A percentile compares a stretch with the other conserved stretches of the same genome.
phyloP scores from a whole-genome alignment of 768 basidiomycete species.

The Pisolithus orientalis region DNA sequence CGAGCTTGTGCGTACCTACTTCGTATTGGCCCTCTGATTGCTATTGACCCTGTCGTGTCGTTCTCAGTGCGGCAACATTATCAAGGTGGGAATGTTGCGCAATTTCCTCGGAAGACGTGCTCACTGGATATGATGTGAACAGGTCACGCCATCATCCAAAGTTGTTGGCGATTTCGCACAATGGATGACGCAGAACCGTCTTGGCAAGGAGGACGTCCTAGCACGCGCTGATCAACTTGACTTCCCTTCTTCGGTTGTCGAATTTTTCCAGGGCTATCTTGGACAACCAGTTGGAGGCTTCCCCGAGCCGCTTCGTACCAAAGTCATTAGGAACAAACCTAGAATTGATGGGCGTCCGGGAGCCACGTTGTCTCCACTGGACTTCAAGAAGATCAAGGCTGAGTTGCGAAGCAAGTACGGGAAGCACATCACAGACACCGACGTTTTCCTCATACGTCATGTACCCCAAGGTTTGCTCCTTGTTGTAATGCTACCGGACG shows the following conservation, averaged over 20 bases:
- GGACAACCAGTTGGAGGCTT: slow-evolving; percentile 98
- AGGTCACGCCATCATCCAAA: slow-evolving; percentile 98
- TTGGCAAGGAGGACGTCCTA: slow-evolving; percentile 82
- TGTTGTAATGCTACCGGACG: background rate
- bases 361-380: slow-evolving; percentile 75
- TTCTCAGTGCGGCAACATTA: slow-evolving; percentile 85
- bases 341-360: slow-evolving; percentile 94
- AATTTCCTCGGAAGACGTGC: background rate
- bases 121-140: background rate
- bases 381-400: slow-evolving; percentile 94
- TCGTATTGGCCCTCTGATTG: background rate
- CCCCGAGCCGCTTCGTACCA: slow-evolving; percentile 91
- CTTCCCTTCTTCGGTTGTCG: slow-evolving; percentile 95
- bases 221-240: slow-evolving; percentile 85
- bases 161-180: slow-evolving; percentile 99
- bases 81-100: slow-evolving; percentile 53
- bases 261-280: slow-evolving; percentile 99
- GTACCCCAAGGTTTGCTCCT: slow-evolving; percentile 81
- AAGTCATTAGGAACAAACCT: slow-evolving; percentile 89
- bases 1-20: slow-evolving; percentile 59
- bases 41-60: slow-evolving; percentile 5
- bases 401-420: slow-evolving; percentile 93
- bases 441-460: slow-evolving; percentile 95
- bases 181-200: slow-evolving; percentile 95
- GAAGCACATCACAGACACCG: slow-evolving; percentile 87